phyloP scores from a whole-genome alignment of 495 filamentous ascomycete species.

The Apodospora peruviana region DNA sequence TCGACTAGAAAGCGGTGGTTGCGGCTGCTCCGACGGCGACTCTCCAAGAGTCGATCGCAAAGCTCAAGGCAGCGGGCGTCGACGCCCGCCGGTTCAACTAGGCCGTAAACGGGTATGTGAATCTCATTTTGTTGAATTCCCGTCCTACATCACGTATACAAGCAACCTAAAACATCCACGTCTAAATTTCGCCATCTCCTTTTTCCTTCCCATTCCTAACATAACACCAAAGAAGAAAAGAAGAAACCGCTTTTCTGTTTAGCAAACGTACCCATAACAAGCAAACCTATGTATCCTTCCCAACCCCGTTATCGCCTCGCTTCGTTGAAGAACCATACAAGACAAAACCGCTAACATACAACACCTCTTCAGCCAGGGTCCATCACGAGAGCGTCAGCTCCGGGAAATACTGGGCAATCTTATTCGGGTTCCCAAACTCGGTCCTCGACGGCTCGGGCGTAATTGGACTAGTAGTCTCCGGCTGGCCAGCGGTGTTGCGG shows the following conservation, averaged over 20 bases:
- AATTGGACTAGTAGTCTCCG: constrained; percentile 16
- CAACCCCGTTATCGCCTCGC: not conserved
- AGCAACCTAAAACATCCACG: no score
- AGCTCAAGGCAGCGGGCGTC: not conserved
- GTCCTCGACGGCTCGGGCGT: constrained; percentile 22
- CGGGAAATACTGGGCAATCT: constrained; percentile 33
- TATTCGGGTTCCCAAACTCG: constrained; percentile 31
- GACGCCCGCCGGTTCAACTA: not conserved
- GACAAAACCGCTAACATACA: not conserved
- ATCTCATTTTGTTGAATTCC: not conserved
- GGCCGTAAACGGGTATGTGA: not conserved
- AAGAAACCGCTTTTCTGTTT: no score
- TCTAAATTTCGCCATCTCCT: no score
- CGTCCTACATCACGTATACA: not conserved
- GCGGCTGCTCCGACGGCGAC: not conserved
- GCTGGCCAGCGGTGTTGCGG: not conserved
- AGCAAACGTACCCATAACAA: no score
- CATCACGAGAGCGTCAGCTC: constrained; percentile 24
- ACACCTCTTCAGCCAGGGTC: not conserved
- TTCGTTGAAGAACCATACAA: not conserved
- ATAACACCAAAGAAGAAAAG: no score
- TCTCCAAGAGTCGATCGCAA: not conserved
- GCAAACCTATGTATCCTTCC: no score
- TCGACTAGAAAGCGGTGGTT: not conserved
- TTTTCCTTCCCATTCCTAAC: no score